Evolutionary conservation across 306 rosid genomes (phyloP).

Genomic region (Vachellia pachyceras): DNA sequence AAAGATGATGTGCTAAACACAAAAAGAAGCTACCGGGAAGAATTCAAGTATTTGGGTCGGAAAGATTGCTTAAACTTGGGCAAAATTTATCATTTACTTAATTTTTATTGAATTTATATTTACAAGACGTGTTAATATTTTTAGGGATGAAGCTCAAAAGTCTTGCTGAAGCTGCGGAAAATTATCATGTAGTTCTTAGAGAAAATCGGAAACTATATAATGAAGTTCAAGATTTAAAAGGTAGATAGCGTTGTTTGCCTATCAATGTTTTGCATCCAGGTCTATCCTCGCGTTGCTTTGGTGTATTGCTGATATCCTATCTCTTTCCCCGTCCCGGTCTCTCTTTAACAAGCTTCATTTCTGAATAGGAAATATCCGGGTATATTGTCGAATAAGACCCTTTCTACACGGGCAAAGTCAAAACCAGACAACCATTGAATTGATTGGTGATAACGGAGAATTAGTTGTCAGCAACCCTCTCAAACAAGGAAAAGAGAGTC

Average conservation of each 20-base stretch:
- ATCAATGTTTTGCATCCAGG: neutral
- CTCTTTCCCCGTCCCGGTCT: slow-evolving; percentile 3
- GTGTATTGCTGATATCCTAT: slow-evolving; percentile 38
- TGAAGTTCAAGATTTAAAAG: slow-evolving; percentile 98
- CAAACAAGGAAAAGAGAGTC: slow-evolving; percentile 87
- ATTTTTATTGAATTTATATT: slow-evolving; percentile 27
- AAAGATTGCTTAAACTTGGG: slow-evolving; percentile 27
- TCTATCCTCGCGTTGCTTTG: slow-evolving; percentile 2
- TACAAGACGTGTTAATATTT: slow-evolving; percentile 28
- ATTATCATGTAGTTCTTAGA: slow-evolving; percentile 76
- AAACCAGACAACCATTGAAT: slow-evolving; percentile 77
- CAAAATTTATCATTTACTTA: slow-evolving; percentile 27
- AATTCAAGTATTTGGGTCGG: slow-evolving; percentile 82
- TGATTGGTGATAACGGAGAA: slow-evolving; percentile 92
- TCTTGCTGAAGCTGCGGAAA: slow-evolving; percentile 89
- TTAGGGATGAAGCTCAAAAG: slow-evolving; percentile 76
- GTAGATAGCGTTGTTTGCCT: slow-evolving; percentile 43
- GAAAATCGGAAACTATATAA: slow-evolving; percentile 93
- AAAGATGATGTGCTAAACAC: slow-evolving; percentile 69
- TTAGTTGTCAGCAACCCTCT: slow-evolving; percentile 79
- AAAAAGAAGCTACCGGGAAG: slow-evolving; percentile 66
- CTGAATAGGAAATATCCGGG: slow-evolving; percentile 87
- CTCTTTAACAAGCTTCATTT: slow-evolving; percentile 26
- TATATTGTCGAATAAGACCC: slow-evolving; percentile 94
- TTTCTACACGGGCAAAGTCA: slow-evolving; percentile 94